Base-by-base conservation (phyloP, 192 early-diverging fungal genomes). In the Coemansia sp. region DNA sequence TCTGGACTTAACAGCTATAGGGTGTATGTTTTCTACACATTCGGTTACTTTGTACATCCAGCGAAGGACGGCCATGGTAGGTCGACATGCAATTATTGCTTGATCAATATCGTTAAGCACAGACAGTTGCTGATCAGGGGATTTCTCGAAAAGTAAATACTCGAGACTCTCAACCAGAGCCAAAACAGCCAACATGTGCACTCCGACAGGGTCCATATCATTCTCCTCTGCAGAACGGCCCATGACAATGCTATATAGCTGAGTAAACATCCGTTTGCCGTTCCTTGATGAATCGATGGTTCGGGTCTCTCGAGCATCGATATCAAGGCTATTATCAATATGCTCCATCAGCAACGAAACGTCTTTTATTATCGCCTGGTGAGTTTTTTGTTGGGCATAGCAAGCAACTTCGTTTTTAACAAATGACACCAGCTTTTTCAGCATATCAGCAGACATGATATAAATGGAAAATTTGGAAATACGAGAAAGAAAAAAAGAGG, bases 41-140 rank as follows among this genome's bases (percentile, higher is more conserved):
- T 58, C 66, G 1, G 58, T 18, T 10, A 59, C 51, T 23, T 45
- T 37, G 34, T 71, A 57, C 0, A 77, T 77, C 74, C 74, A 77
- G 7, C 21, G 2, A 5, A 77, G 58, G 2, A 58, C 61, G 16
- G 51, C 25, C 4, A 28, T 42, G 7, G 51, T 39, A 13, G 74
- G 57, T 0, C 61, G 56, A 0, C 68, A 64, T 8, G 66, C 30
- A 15, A 77, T 28, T 0, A 28, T 67, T 1, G 74, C 74, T 5
- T 45, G 62, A 56, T 77, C 74, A 7, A 77, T 40, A 40, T 64
- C 33, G 35, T 71, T 67, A 5, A 77, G 28, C 4, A 61, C 68
- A 10, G 34, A 12, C 7, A 77, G 34, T 29, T 20, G 30, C 8
- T 2, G 12, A 6, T 23, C 2, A 7, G 21, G 48, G 7, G 63